phyloP scores from a whole-genome alignment of 129 eudicot species.

The Artemisia annua region DNA sequence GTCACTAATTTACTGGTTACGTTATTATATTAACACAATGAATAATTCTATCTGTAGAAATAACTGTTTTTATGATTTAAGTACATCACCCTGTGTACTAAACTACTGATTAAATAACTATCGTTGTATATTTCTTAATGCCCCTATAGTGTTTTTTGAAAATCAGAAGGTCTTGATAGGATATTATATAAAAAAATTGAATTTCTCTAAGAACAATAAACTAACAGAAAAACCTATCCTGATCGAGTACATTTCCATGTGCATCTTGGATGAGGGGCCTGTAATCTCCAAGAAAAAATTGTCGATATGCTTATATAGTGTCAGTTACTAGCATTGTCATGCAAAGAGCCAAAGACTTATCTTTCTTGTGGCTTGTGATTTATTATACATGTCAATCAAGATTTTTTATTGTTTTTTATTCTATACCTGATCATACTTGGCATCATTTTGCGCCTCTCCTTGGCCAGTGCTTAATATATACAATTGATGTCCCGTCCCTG shows the following conservation, averaged over 20 bases:
- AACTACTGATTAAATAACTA: not conserved
- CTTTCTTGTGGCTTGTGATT: not conserved
- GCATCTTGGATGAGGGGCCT: conserved; percentile 88
- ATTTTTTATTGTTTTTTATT: not conserved
- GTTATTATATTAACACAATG: too few species aligned
- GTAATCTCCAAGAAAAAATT: conserved; percentile 98
- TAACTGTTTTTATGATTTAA: too few species aligned
- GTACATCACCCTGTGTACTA: not conserved
- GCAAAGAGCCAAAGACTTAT: not conserved
- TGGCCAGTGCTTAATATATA: conserved; percentile 86
- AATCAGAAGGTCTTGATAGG: not conserved
- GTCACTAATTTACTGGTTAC: too few species aligned
- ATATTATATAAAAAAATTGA: not conserved
- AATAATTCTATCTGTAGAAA: too few species aligned
- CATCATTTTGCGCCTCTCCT: conserved; percentile 90
- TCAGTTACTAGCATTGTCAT: not conserved
- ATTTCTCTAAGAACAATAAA: not conserved
- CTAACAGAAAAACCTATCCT: conserved; percentile 46
- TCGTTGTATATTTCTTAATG: conserved; percentile 8
- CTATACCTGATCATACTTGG: conserved; percentile 92
- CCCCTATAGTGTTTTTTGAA: not conserved
- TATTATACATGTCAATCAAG: not conserved
- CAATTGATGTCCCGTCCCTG: conserved; percentile 95
- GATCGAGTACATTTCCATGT: conserved; percentile 93
- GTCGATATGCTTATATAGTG: conserved; percentile 32